Conservation (phyloP, 257 asterid genomes). For the Leonotis leonurus region DNA sequence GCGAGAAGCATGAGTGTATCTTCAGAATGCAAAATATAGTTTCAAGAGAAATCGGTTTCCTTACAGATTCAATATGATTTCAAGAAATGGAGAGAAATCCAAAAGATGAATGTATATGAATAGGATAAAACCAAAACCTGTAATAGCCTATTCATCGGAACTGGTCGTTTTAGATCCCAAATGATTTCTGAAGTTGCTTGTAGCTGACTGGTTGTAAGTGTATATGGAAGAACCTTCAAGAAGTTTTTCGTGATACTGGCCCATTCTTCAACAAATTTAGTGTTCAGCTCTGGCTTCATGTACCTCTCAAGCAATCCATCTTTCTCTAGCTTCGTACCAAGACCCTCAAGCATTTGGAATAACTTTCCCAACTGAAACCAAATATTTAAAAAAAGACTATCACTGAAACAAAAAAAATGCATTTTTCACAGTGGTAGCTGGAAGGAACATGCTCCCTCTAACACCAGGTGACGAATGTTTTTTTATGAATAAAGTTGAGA, state of each 20-base stretch:
- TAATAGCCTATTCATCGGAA: conserved; percentile 88
- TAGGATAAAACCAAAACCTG: conserved; percentile 49
- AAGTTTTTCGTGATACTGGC: conserved; percentile 53
- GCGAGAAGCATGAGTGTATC: neutral
- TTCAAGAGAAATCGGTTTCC: neutral
- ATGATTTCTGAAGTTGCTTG: conserved; percentile 82
- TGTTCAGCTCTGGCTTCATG: conserved; percentile 52
- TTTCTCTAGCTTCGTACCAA: conserved; percentile 66
- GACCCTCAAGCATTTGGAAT: conserved; percentile 92
- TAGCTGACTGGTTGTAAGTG: conserved; percentile 79
- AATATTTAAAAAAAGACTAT: neutral
- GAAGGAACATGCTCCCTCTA: neutral
- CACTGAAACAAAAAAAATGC: neutral
- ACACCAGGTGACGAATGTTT: neutral
- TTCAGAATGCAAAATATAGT: neutral
- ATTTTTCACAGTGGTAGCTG: conserved; percentile 3
- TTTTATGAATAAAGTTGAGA: neutral
- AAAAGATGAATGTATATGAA: neutral
- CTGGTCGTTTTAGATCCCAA: conserved; percentile 87
- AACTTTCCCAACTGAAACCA: conserved; percentile 71
- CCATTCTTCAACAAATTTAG: conserved; percentile 58
- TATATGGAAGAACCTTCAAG: conserved; percentile 74
- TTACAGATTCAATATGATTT: neutral
- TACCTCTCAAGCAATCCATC: conserved; percentile 68
- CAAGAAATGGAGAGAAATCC: neutral